Evolutionary conservation across 495 filamentous ascomycete genomes (phyloP).

Genomic region (Tricharina praecox): DNA sequence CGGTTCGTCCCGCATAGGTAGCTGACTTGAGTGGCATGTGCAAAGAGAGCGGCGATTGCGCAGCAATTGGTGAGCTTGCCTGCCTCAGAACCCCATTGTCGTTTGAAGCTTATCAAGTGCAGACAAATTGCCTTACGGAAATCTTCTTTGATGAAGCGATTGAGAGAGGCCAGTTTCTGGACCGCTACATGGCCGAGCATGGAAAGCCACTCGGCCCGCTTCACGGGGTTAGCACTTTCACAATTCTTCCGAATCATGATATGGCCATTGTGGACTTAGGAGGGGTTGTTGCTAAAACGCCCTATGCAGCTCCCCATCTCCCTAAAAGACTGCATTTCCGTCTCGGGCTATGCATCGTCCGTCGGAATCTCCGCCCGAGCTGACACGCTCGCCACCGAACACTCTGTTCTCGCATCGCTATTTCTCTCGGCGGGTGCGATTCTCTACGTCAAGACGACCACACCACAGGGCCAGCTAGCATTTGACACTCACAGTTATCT

Average conservation of each 20-base stretch:
- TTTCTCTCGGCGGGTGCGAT: constrained; percentile 35
- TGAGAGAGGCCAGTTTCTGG: constrained; percentile 39
- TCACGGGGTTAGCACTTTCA: constrained; percentile 32
- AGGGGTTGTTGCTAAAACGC: neutral
- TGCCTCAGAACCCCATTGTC: neutral
- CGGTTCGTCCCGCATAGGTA: neutral
- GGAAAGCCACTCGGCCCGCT: constrained; percentile 41
- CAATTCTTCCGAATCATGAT: neutral
- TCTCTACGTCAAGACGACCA: constrained; percentile 49
- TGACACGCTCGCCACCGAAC: constrained; percentile 33
- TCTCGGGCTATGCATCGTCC: constrained; percentile 40
- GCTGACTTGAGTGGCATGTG: neutral
- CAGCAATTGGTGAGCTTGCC: constrained; percentile 2
- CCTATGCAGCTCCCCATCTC: constrained; percentile 40
- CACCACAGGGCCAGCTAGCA: constrained; percentile 37
- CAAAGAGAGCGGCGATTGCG: constrained; percentile 1
- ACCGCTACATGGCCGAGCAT: constrained; percentile 35
- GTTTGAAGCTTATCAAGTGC: too few species aligned
- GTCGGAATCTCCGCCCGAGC: constrained; percentile 42
- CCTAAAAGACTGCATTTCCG: constrained; percentile 50
- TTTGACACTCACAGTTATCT: constrained; percentile 22
- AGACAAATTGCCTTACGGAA: constrained; percentile 53
- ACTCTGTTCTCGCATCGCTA: constrained; percentile 36
- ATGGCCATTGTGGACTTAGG: neutral
- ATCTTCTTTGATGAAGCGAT: constrained; percentile 47